Percentiles rank a stretch among this genome's conserved stretches.
These are phyloP conservation scores for Sanghuangporus baumii DNA, from an alignment of 1,284 basidiomycete species.

Conservation along the genomic window DNA sequence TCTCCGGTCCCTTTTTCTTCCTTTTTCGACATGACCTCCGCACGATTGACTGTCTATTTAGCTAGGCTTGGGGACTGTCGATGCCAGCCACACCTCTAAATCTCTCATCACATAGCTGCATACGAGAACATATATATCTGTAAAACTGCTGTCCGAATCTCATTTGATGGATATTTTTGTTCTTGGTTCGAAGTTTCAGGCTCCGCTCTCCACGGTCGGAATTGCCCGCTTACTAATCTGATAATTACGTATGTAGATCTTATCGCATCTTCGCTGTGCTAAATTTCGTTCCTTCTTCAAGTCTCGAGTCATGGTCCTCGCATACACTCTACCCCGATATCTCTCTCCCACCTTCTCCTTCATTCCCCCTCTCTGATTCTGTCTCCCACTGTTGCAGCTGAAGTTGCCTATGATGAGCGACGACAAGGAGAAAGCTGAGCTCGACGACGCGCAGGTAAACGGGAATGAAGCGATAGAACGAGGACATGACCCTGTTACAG, in stretches of 20 bases:
- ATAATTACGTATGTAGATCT: neutral
- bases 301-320: neutral
- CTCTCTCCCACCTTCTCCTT: neutral
- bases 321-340: neutral
- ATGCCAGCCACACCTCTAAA: neutral
- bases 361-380: neutral
- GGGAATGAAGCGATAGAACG: neutral
- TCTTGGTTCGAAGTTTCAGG: neutral
- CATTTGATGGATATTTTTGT: neutral
- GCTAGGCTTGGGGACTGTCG: neutral
- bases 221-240: neutral
- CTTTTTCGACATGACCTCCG: neutral
- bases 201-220: neutral
- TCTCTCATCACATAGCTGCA: neutral
- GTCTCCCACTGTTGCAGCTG: neutral
- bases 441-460: neutral
- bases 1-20: neutral
- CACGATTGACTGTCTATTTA: neutral
- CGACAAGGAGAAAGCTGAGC: neutral
- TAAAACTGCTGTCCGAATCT: neutral
- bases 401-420: neutral
- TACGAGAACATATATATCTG: neutral
- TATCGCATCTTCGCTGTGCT: neutral
- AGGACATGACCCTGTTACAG: conserved; percentile 1
- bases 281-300: neutral